Evolutionary conservation across 495 filamentous ascomycete genomes (phyloP).

Genomic region (Talaromyces adpressus): DNA sequence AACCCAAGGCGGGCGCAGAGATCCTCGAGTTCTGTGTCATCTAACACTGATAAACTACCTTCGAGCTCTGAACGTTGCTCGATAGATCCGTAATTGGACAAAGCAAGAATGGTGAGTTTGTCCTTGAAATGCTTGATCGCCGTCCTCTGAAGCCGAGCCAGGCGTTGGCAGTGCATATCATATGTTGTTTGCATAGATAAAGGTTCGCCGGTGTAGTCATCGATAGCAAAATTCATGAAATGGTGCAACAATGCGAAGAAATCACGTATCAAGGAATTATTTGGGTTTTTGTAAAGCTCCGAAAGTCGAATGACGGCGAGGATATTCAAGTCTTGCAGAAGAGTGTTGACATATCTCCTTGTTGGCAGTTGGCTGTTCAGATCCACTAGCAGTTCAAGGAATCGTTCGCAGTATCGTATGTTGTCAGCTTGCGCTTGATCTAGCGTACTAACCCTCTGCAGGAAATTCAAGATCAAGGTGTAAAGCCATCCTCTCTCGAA

Average conservation of each 20-base stretch:
- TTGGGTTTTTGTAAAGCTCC: slow-evolving; percentile 63
- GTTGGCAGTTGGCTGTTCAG: slow-evolving; percentile 91
- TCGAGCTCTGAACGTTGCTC: slow-evolving; percentile 72
- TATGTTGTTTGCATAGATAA: slow-evolving; percentile 65
- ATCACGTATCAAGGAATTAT: slow-evolving; percentile 76
- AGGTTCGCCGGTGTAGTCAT: slow-evolving; percentile 82
- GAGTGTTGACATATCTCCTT: slow-evolving; percentile 83
- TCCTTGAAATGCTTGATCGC: slow-evolving; percentile 81
- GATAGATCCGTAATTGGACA: slow-evolving; percentile 88
- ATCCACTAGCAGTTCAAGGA: slow-evolving; percentile 85
- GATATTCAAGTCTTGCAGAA: slow-evolving; percentile 88
- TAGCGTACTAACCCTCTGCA: slow-evolving; percentile 61
- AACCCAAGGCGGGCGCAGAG: slow-evolving; percentile 69
- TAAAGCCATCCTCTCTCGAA: slow-evolving; percentile 96
- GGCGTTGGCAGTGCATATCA: slow-evolving; percentile 64
- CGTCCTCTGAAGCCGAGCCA: slow-evolving; percentile 76
- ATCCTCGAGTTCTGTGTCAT: slow-evolving; percentile 62
- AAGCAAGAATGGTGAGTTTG: slow-evolving; percentile 80
- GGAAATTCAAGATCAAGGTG: slow-evolving; percentile 75
- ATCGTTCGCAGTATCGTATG: slow-evolving; percentile 81
- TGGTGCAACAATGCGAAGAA: slow-evolving; percentile 72
- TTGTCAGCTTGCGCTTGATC: slow-evolving; percentile 49
- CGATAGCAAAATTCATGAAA: slow-evolving; percentile 80
- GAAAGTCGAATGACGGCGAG: slow-evolving; percentile 75
- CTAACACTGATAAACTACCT: slow-evolving; percentile 64